Conservation (phyloP, 2,329 filamentous ascomycete species). For the Colletotrichum sp. region DNA sequence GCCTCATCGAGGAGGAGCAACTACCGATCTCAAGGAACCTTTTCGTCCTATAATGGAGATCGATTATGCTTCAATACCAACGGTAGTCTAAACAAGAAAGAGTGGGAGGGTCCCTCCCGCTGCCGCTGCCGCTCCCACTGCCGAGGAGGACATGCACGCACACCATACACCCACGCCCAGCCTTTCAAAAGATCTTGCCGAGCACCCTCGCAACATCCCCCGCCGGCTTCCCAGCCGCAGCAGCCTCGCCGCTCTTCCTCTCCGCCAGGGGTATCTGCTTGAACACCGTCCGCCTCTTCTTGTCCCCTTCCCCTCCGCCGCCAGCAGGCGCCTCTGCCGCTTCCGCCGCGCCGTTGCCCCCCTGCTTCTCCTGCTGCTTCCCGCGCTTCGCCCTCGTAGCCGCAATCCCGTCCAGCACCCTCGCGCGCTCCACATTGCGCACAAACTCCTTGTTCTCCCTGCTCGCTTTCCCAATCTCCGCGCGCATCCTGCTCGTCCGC, state of each 20-base stretch:
- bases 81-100: not conserved
- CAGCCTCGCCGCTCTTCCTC: constrained; percentile 46
- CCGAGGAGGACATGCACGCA: not conserved
- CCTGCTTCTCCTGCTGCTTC: constrained; percentile 35
- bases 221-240: constrained; percentile 55
- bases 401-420: constrained; percentile 79
- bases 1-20: not conserved
- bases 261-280: constrained; percentile 67
- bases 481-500: constrained; percentile 74
- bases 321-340: constrained; percentile 1
- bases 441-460: constrained; percentile 85
- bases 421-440: constrained; percentile 78
- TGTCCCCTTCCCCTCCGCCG: constrained; percentile 22
- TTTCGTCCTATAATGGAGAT: constrained; percentile 1
- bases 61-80: not conserved
- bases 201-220: constrained; percentile 65
- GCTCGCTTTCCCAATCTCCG: constrained; percentile 77
- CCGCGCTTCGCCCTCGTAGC: constrained; percentile 56
- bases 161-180: not conserved
- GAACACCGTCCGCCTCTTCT: constrained; percentile 58
- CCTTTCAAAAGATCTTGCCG: constrained; percentile 65
- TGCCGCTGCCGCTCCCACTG: not conserved
- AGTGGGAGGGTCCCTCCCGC: not conserved
- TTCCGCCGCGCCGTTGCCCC: not conserved
- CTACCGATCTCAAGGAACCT: not conserved